Evolutionary conservation across 345 rosid species (phyloP).

Genomic region (Odontarrhena argentea): DNA sequence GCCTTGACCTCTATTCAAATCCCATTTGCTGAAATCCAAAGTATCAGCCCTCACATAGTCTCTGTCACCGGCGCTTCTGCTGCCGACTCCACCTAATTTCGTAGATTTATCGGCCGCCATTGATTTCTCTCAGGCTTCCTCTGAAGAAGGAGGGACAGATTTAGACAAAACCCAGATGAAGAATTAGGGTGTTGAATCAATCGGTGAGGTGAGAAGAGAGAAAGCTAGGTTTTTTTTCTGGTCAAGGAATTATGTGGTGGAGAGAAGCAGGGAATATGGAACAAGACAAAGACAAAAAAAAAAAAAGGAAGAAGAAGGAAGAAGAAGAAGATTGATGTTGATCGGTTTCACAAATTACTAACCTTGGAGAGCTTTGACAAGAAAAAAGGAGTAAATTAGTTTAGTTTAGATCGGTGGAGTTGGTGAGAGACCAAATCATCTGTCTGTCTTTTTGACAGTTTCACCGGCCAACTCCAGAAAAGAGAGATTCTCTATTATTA

Average conservation of each 20-base stretch:
- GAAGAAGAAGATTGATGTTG: background rate
- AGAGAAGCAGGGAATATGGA: background rate
- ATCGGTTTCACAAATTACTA: slow-evolving; percentile 15
- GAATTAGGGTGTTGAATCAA: background rate
- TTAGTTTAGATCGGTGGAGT: slow-evolving; percentile 14
- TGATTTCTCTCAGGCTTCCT: slow-evolving; percentile 21
- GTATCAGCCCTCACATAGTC: slow-evolving; percentile 65
- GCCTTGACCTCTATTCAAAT: slow-evolving; percentile 79
- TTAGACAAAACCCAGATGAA: background rate
- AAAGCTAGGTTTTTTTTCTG: slow-evolving; percentile 11
- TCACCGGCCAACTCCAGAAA: slow-evolving; percentile 23
- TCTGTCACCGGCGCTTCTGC: slow-evolving; percentile 59
- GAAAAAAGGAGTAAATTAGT: too few relatives aligned
- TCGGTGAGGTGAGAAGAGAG: background rate
- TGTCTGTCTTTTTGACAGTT: slow-evolving; percentile 35
- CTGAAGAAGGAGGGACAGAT: background rate
- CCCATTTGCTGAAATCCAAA: slow-evolving; percentile 83
- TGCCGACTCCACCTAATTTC: slow-evolving; percentile 44
- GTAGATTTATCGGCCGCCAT: slow-evolving; percentile 27
- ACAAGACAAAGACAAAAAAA: slow-evolving; percentile 9
- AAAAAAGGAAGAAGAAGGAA: background rate
- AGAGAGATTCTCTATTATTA: too few relatives aligned
- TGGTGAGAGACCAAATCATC: slow-evolving; percentile 28
- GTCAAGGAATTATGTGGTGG: slow-evolving; percentile 26
- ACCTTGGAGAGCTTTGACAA: too few relatives aligned